Conservation (phyloP, 2,329 filamentous ascomycete species). For the Alternaria sp. region DNA sequence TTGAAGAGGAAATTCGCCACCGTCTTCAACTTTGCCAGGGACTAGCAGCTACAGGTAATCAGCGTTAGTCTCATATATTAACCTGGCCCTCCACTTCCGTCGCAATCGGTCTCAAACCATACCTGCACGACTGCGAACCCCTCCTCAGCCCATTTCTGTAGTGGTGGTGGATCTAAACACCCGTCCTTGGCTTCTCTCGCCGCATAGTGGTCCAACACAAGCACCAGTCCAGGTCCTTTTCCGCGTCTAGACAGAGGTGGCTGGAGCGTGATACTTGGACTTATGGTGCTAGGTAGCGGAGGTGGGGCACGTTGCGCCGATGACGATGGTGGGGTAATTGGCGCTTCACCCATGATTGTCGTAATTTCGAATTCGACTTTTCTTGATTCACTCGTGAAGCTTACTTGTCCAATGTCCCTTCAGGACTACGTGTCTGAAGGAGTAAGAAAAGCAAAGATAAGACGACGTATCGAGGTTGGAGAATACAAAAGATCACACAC, state of each 20-base stretch:
- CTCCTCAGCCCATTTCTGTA: conserved; percentile 77
- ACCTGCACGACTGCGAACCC: conserved; percentile 69
- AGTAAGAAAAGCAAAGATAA: no score
- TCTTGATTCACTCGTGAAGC: no score
- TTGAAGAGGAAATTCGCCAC: conserved; percentile 44
- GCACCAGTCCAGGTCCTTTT: conserved; percentile 59
- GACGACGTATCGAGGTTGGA: no score
- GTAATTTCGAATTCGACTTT: background rate
- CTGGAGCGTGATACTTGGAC: conserved; percentile 49
- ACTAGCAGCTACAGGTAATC: conserved; percentile 55
- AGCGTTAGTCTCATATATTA: background rate
- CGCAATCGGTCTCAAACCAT: background rate
- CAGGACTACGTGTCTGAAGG: no score
- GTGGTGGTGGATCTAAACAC: conserved; percentile 62
- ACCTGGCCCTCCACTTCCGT: conserved; percentile 52
- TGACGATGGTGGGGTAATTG: conserved; percentile 20
- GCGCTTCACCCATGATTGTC: conserved; percentile 21
- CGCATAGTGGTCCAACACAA: conserved; percentile 53
- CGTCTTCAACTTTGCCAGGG: conserved; percentile 43
- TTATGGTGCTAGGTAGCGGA: conserved; percentile 31
- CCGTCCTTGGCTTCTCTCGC: conserved; percentile 44
- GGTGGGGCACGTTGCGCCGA: conserved; percentile 10
- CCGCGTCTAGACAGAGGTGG: conserved; percentile 61
- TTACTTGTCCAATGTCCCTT: no score
- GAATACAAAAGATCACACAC: background rate